phyloP scores from a whole-genome alignment of 495 filamentous ascomycete species.

The Xylaria acuta region DNA sequence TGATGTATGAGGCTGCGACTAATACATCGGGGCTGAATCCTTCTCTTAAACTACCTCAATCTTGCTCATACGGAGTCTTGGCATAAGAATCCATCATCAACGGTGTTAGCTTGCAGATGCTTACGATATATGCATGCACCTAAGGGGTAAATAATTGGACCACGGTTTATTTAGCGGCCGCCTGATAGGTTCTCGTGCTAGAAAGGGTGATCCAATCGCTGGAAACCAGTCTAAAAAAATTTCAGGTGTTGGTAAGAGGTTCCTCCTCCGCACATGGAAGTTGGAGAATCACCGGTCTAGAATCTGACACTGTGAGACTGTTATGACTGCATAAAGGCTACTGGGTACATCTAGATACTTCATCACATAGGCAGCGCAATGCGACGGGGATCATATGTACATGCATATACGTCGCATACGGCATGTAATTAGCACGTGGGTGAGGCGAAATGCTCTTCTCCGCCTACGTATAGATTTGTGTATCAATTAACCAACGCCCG shows the following conservation, averaged over 20 bases:
- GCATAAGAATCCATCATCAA: background rate
- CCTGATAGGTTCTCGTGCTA: background rate
- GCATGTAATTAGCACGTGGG: background rate
- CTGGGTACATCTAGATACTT: slow-evolving; percentile 9
- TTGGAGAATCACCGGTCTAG: background rate
- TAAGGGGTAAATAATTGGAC: background rate
- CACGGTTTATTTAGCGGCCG: background rate
- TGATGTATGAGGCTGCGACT: background rate
- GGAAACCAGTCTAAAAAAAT: background rate
- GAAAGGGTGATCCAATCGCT: background rate
- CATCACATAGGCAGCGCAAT: background rate
- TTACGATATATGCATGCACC: background rate
- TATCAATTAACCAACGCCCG: background rate
- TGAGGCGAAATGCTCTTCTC: background rate
- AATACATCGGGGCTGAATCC: background rate
- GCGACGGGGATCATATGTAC: background rate
- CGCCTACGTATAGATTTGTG: background rate
- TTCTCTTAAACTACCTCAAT: background rate
- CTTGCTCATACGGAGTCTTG: slow-evolving; percentile 6
- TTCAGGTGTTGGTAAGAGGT: background rate
- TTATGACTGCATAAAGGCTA: background rate
- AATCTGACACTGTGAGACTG: background rate
- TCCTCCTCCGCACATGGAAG: background rate
- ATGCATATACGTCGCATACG: background rate
- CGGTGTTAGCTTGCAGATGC: background rate